Conservation (phyloP, 768 basidiomycete genomes). For the Termitomyces sp. region DNA sequence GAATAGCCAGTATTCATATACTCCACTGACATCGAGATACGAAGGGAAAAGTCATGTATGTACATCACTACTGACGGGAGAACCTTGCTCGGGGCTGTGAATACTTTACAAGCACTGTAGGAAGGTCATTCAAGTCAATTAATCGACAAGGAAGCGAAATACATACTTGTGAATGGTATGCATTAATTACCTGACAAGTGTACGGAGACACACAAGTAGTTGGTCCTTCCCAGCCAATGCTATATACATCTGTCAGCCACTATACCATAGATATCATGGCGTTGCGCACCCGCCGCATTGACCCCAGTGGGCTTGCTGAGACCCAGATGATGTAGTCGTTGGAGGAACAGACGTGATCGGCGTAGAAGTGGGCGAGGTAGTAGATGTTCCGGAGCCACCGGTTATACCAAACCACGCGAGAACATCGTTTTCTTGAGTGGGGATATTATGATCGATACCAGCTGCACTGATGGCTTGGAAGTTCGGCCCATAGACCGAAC, state of each 20-base stretch:
- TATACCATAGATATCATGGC: neutral
- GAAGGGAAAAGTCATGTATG: neutral
- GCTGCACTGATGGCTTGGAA: constrained; percentile 44
- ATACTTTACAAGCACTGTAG: constrained; percentile 4
- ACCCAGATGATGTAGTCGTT: constrained; percentile 9
- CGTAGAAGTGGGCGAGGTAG: constrained; percentile 12
- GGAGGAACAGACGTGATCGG: constrained; percentile 14
- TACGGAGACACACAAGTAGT: constrained; percentile 18
- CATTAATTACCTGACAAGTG: constrained; percentile 14
- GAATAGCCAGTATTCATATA: neutral
- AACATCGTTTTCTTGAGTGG: constrained; percentile 39
- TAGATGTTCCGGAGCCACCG: neutral
- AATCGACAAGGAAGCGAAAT: neutral
- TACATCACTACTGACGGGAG: neutral
- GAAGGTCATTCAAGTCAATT: neutral
- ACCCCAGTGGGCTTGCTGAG: constrained; percentile 16
- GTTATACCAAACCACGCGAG: constrained; percentile 44
- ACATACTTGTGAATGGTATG: constrained; percentile 19
- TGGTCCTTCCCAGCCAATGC: constrained; percentile 23
- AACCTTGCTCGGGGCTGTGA: neutral
- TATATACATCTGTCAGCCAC: constrained; percentile 4
- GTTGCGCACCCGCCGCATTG: constrained; percentile 17
- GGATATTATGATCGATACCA: constrained; percentile 47
- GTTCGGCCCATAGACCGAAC: constrained; percentile 40
- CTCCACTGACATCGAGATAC: neutral